phyloP scores from a whole-genome alignment of 345 rosid species.

The Citrus mangshanensis region DNA sequence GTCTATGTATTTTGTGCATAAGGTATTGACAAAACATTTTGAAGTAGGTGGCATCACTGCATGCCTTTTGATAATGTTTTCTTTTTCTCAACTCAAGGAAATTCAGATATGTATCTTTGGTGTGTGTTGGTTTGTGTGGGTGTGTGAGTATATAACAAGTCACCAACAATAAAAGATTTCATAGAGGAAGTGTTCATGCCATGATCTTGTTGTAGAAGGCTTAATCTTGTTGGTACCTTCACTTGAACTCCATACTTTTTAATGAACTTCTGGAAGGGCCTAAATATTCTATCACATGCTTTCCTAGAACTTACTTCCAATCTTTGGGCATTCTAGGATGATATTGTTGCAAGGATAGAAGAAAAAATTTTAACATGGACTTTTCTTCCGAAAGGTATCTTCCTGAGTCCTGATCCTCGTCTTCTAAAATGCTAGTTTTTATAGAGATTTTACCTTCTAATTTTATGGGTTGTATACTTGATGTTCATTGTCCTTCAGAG shows the following conservation, averaged over 20 bases:
- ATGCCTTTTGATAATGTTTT: background rate
- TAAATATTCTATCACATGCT: background rate
- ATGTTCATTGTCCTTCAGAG: conserved; percentile 37
- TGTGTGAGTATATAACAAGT: background rate
- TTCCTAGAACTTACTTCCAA: conserved; percentile 4
- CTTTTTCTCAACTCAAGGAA: background rate
- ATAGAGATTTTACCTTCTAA: background rate
- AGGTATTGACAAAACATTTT: background rate
- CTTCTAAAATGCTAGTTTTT: background rate
- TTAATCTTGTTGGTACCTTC: background rate
- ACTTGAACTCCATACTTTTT: background rate
- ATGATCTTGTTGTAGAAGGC: background rate
- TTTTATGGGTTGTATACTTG: conserved; percentile 1
- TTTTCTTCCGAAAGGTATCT: conserved; percentile 72
- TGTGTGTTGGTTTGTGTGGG: background rate
- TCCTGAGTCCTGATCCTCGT: background rate
- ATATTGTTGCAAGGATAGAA: conserved; percentile 55
- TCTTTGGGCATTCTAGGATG: conserved; percentile 47
- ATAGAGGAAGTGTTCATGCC: background rate
- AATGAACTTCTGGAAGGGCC: background rate
- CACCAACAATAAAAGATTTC: background rate
- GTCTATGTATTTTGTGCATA: background rate
- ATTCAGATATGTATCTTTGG: background rate
- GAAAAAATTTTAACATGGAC: conserved; percentile 87
- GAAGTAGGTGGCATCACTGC: background rate